phyloP scores from a whole-genome alignment of 129 eudicot genomes.

The Helianthus annuus region HanXRQr2.0-SUNRISE NC_035445.2:123843033-123843532 shows the following conservation, averaged over 20 bases:
- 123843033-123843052: conserved; percentile 92
- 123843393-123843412: not conserved
- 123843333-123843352: conserved; percentile 2
- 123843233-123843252: not conserved
- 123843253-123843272: not conserved
- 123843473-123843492: too few relatives aligned
- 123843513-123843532: too few relatives aligned
- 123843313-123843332: not conserved
- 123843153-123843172: conserved; percentile 1
- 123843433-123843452: not conserved
- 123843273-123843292: not conserved
- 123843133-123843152: conserved; percentile 59
- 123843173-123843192: conserved; percentile 8
- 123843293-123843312: not conserved
- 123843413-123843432: not conserved
- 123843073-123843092: conserved; percentile 93
- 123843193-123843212: not conserved
- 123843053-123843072: conserved; percentile 89
- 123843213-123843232: not conserved
- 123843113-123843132: conserved; percentile 98
- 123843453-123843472: too few relatives aligned
- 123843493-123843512: too few relatives aligned
- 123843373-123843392: not conserved
- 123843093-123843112: conserved; percentile 93
- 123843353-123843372: not conserved